Base-by-base conservation (phyloP, 345 rosid species). In the Eucalyptus pumila region DNA sequence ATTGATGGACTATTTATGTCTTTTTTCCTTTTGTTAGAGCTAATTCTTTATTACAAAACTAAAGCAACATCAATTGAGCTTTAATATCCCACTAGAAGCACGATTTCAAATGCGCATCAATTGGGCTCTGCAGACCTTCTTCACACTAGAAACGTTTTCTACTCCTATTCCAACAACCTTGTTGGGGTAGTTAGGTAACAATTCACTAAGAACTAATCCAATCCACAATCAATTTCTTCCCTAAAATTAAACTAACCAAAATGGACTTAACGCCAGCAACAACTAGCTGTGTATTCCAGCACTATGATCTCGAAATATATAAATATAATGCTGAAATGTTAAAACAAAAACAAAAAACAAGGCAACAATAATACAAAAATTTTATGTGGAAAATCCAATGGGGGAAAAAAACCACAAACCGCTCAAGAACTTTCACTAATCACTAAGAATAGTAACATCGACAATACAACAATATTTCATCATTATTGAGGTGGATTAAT, bases 251-350 rank as follows among this genome's bases (percentile, higher is more conserved):
- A 10, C 62, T 10, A 24, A 10, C 62, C 62, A 56, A 56, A 54
- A 56, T 56, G 27, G 12, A 56, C 11, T 56, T 1, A 9, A 56
- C 6, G 1, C 9, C 8, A 56, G 0, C 13, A 56, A 56, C 30
- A 56, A 56, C 30, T 10, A 4, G 62, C 62, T 9, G 62, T 56
- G 27, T 56, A 24, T 9, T 24, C 30, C 6, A 56, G 62, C 6
- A 0, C 26, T 56, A 4, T 1, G 27, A 56, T 5, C 27, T 56
- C 30, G 0, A 56, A 56, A 56, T 23, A 23, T 23, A 5, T 56
- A 2, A 56, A 56, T 30, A 30, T 62, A 14, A 30, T 30, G 3
- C 34, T 14, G 37, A 30, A 62, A 62, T 30, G 72, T 62, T 62
- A 62, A 62, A 1, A 48, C 4, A 45, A 42, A 42, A 45, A 45